Evolutionary conservation across 768 basidiomycete genomes (phyloP).

Genomic region (Trametes gibbosa): DNA sequence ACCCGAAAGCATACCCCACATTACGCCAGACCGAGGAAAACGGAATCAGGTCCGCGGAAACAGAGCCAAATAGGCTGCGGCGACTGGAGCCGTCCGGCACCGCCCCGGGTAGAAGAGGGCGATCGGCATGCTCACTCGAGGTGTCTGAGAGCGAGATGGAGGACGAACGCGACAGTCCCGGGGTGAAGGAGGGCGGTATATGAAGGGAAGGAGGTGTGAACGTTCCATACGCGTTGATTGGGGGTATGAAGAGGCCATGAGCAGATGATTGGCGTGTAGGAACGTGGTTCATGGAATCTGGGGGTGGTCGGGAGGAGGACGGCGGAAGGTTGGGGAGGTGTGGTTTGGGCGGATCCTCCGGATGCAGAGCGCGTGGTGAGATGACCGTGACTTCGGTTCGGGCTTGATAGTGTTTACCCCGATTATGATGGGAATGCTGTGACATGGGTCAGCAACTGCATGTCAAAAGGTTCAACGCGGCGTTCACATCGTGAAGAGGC

Average conservation of each 20-base stretch:
- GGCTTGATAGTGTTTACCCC: background rate
- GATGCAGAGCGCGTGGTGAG: constrained; percentile 1
- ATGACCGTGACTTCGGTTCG: background rate
- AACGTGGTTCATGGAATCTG: background rate
- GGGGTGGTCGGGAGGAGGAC: background rate
- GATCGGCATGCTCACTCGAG: constrained; percentile 27
- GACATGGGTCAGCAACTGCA: background rate
- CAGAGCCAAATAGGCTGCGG: constrained; percentile 10
- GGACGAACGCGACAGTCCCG: constrained; percentile 19
- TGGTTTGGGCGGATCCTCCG: constrained; percentile 1
- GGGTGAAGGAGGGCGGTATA: constrained; percentile 1
- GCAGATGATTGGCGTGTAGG: background rate
- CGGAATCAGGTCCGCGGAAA: constrained; percentile 27
- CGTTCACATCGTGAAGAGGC: constrained; percentile 52
- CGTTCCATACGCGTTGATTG: constrained; percentile 52
- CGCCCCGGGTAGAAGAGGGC: constrained; percentile 37
- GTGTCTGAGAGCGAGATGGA: constrained; percentile 16
- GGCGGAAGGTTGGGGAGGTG: background rate
- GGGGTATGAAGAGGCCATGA: constrained; percentile 39
- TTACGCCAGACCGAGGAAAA: constrained; percentile 17
- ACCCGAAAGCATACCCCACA: constrained; percentile 6
- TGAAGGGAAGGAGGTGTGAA: constrained; percentile 33
- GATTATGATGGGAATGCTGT: constrained; percentile 18
- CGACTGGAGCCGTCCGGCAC: background rate
- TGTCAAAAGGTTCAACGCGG: background rate